These are phyloP conservation scores for Fraxinus platypoda DNA, from an alignment of 305 asterid genomes.

Conservation along the genomic window DNA sequence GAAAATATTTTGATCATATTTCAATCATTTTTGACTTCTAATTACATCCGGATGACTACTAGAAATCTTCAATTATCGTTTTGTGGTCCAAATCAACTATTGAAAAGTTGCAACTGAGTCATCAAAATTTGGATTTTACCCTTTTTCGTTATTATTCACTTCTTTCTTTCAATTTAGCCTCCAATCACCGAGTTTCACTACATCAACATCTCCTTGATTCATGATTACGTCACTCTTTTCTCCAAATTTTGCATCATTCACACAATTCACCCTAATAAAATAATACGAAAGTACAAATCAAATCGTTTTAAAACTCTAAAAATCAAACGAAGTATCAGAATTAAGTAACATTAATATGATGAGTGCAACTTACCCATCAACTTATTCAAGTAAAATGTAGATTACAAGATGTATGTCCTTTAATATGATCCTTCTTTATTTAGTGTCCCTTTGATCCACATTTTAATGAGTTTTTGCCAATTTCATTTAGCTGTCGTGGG, in stretches of 20 bases:
- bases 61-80: background rate
- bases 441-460: too few relatives aligned
- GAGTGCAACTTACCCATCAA: background rate
- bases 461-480: too few relatives aligned
- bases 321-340: background rate
- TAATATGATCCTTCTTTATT: background rate
- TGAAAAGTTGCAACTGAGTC: background rate
- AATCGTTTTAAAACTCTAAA: background rate
- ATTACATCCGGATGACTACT: background rate
- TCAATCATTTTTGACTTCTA: background rate
- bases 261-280: background rate
- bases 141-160: background rate
- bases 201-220: background rate
- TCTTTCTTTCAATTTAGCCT: background rate
- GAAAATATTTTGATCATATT: background rate
- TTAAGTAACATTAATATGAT: too few relatives aligned
- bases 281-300: background rate
- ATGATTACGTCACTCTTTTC: background rate
- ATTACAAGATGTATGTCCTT: background rate
- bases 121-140: background rate
- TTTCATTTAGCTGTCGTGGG: too few relatives aligned
- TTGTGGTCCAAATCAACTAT: too few relatives aligned
- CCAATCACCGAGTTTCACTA: background rate
- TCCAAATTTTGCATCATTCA: background rate
- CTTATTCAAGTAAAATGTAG: background rate